Base-by-base conservation (phyloP, 1,284 basidiomycete genomes). In the Kwoniella shivajii region DNA sequence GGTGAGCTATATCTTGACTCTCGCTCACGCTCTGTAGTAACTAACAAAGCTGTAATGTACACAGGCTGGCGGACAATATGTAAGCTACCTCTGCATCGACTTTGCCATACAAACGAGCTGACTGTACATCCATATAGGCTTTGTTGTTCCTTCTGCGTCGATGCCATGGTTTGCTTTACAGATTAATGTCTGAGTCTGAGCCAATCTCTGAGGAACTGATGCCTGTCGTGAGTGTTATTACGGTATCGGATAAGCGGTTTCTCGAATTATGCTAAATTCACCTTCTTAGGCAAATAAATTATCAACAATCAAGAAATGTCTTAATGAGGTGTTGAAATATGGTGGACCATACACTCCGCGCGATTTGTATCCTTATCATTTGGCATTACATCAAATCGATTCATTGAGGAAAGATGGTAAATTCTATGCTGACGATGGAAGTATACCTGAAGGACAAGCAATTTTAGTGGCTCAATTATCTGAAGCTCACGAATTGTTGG, bases 131-230 rank as follows among this genome's bases (percentile, higher is more conserved):
- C 29, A 4, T 31, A 38, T 67, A 95, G 92, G 91, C 93, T 9
- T 80, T 98, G 48, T 82, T 98, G 41, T 99, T 96, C 77, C 83
- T 98, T 31, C 82, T 99, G 52, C 83, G 95, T 65, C 85, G 95
- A 74, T 99, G 95, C 80, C 96, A 98, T 76, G 95, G 95, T 62
- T 83, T 98, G 52, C 94, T 97, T 67, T 98, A 97, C 78, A 85
- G 89, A 27, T 79, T 99, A 48, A 85, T 99, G 63, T 94, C 93
- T 24, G 94, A 93, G n/a, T 93, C 90, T 55, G 95, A 98, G 79
- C 96, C 96, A 0, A 93, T 99, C n/a, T 96, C 92, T 0, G 94
- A 97, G 75, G 94, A 98, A 76, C 80, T 98, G 30, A 96, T 96
- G 88, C 94, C 94, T 6, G 86, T 97, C 57, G 95, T 95, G 78